Conservation (phyloP, 2,329 filamentous ascomycete genomes). For the Cladosporium sp. region DNA sequence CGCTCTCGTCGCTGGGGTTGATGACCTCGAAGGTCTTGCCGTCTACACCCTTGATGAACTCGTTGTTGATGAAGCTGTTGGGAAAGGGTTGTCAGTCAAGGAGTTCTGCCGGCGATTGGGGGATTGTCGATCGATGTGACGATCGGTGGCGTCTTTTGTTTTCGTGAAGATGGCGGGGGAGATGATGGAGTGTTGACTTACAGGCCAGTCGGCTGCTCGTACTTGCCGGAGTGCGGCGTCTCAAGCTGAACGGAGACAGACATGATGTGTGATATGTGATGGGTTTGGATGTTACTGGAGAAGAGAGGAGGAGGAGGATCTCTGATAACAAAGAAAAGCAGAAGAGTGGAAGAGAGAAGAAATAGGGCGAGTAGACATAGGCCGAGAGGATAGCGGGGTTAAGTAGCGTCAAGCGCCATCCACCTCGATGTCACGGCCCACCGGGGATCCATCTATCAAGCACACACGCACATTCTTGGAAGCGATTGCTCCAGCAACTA, state of each 20-base stretch:
- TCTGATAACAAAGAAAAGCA: slow-evolving; percentile 6
- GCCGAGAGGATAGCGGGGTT: slow-evolving; percentile 20
- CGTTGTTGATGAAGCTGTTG: slow-evolving; percentile 90
- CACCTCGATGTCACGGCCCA: slow-evolving; percentile 23
- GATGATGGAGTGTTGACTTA: slow-evolving; percentile 39
- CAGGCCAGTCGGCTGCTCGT: slow-evolving; percentile 51
- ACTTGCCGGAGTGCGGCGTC: slow-evolving; percentile 61
- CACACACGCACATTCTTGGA: too few relatives aligned
- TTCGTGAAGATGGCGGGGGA: slow-evolving; percentile 25
- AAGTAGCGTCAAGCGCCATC: slow-evolving; percentile 21
- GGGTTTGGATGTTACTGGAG: slow-evolving; percentile 5
- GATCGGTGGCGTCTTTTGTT: slow-evolving; percentile 42
- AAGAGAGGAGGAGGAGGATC: too few relatives aligned
- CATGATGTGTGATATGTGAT: slow-evolving; percentile 22
- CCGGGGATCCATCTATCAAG: slow-evolving; percentile 10
- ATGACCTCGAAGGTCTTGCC: slow-evolving; percentile 90
- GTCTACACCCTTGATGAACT: slow-evolving; percentile 77
- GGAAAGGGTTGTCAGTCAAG: slow-evolving; percentile 3
- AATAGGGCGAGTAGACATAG: slow-evolving; percentile 5
- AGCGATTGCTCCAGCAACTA: too few relatives aligned
- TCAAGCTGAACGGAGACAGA: slow-evolving; percentile 57
- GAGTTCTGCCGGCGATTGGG: not conserved
- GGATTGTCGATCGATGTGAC: not conserved
- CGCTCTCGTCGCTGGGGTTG: slow-evolving; percentile 80
- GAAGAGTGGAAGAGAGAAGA: slow-evolving; percentile 9